Conservation (phyloP, 805 yeast species). For the Pichia nanzhaoensis region DNA sequence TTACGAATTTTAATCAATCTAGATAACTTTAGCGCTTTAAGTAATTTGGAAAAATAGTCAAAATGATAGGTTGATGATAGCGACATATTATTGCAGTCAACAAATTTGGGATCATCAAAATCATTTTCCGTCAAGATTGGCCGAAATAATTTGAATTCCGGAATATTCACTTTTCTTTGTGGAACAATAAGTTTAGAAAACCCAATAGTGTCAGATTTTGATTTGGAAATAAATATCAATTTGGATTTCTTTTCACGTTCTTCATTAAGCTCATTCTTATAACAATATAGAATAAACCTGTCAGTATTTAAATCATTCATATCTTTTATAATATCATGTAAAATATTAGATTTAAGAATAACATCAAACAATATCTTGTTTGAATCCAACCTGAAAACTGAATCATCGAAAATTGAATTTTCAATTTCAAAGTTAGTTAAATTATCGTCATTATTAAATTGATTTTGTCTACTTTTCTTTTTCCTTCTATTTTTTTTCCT, state of each 20-base stretch:
- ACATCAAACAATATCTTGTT: constrained; percentile 43
- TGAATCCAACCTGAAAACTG: constrained; percentile 31
- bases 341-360: constrained; percentile 44
- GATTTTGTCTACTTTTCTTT: constrained; percentile 18
- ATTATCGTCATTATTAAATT: background rate
- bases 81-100: constrained; percentile 15
- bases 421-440: constrained; percentile 14
- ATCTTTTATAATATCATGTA: constrained; percentile 50
- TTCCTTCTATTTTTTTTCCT: background rate
- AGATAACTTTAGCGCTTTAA: constrained; percentile 44
- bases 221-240: constrained; percentile 50
- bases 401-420: constrained; percentile 23
- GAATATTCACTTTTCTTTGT: constrained; percentile 52
- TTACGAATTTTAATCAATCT: constrained; percentile 48
- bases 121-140: constrained; percentile 8
- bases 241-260: constrained; percentile 25
- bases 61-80: constrained; percentile 47
- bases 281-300: constrained; percentile 42
- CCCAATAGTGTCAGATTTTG: constrained; percentile 59
- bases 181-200: constrained; percentile 62
- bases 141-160: constrained; percentile 42
- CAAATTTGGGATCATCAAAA: constrained; percentile 8
- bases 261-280: constrained; percentile 15
- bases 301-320: constrained; percentile 48
- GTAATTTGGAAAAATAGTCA: constrained; percentile 38